Conservation (phyloP, 192 early-diverging fungal genomes). For the Umbelopsis vinacea region DNA sequence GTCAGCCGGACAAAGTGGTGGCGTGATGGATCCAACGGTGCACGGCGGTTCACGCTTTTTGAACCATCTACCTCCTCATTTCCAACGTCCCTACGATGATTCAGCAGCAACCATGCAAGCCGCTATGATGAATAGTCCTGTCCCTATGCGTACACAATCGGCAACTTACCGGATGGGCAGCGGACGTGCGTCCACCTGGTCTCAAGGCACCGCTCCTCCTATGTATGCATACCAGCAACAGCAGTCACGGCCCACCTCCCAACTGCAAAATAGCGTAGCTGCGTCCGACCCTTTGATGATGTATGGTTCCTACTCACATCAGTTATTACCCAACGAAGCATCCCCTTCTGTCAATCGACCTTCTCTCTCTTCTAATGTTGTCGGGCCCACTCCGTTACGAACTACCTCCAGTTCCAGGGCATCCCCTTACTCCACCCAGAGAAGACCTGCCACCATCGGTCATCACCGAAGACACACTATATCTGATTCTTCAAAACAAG, state of each 20-base stretch:
- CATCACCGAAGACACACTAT: slow-evolving; percentile 10
- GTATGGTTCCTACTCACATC: slow-evolving; percentile 1
- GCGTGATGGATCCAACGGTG: neutral
- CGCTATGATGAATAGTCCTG: slow-evolving; percentile 6
- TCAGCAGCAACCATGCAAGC: neutral
- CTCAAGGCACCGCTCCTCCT: neutral
- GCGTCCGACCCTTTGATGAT: slow-evolving; percentile 14
- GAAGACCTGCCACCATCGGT: slow-evolving; percentile 11
- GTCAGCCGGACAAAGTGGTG: neutral
- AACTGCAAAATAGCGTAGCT: slow-evolving; percentile 15
- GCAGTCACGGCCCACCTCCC: slow-evolving; percentile 1
- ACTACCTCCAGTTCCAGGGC: neutral
- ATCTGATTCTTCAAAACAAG: slow-evolving; percentile 3
- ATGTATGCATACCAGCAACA: slow-evolving; percentile 1
- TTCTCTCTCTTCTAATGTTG: neutral
- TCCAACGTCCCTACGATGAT: slow-evolving; percentile 9
- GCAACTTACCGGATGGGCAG: slow-evolving; percentile 6
- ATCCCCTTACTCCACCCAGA: neutral
- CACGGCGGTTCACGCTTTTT: neutral
- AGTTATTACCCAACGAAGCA: neutral
- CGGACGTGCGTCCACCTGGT: slow-evolving; percentile 3
- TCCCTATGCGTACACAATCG: slow-evolving; percentile 16
- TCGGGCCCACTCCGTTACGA: neutral
- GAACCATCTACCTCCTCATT: slow-evolving; percentile 2
- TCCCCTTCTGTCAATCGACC: neutral